Evolutionary conservation across 768 basidiomycete genomes (phyloP), one percentile per base, ranked within the genome.

Genomic region (Tricholoma terreum): DNA sequence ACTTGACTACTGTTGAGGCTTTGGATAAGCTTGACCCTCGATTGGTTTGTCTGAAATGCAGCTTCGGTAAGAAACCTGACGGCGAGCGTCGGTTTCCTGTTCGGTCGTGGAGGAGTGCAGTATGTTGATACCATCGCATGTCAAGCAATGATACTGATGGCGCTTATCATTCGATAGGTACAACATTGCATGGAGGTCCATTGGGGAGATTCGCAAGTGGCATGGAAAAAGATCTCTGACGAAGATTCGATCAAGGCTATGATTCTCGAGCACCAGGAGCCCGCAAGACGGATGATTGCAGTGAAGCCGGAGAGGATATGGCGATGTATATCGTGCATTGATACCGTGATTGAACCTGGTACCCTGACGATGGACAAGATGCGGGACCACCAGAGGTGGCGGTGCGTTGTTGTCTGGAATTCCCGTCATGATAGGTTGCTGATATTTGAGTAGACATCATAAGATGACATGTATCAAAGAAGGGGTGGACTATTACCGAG

Each of bases 1-100:
- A 17, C 11, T 57, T 56, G n/a, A 63, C 67, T 19, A 73, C 64
- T 5, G 67, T 64, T 15, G 56, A 55, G 42, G 50, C 64, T 43
- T 59, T 75, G 63, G 74, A 77, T 53, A 33, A 60, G 24, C 19
- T 64, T 15, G 68, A 75, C 56, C 62, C 67, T 2, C 61, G 71
- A 30, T 55, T 77, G 22, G 68, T 72, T 14, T 77, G 75, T 60
- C 54, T 75, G 52, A 73, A 71, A 45, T 77, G 74, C 55, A 66
- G 65, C 2, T 70, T 64, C 58, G 74, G 74, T 4, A 54, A 54
- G 6, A 65, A 63, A 46, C 67, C 69, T 49, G 71, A 76, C 55
- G 73, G 74, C 36, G 69, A 72, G 48, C 61, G 73, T 24, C 52
- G 35, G 34, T 66, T 67, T 27, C 57, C 58, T 11, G 67, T 73